Conservation (phyloP, 331 rosid species). For the Phaseolus coccineus region DNA sequence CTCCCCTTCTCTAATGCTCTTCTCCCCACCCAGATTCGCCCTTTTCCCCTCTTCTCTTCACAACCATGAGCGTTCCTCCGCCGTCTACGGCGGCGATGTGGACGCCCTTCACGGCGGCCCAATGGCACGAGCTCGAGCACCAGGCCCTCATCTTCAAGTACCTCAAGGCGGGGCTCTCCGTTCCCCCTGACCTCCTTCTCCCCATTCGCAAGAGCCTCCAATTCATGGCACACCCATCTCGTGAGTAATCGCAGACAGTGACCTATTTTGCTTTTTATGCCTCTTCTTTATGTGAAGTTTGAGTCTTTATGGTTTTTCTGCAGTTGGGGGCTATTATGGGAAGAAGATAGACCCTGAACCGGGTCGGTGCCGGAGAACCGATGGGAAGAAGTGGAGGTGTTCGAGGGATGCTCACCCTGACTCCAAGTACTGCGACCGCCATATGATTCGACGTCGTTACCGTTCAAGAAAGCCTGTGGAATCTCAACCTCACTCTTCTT, state of each 20-base stretch:
- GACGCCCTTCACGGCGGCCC: constrained; percentile 69
- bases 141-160: constrained; percentile 80
- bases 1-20: neutral
- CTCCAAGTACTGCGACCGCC: constrained; percentile 67
- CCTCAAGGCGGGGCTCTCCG: constrained; percentile 68
- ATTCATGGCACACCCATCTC: constrained; percentile 59
- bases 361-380: constrained; percentile 65
- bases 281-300: neutral
- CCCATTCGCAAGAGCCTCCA: constrained; percentile 71
- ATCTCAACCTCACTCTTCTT: constrained; percentile 43
- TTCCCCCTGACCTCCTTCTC: constrained; percentile 68
- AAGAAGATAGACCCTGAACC: constrained; percentile 71
- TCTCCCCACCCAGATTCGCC: neutral
- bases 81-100: constrained; percentile 39
- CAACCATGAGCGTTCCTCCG: constrained; percentile 55
- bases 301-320: neutral
- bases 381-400: constrained; percentile 67
- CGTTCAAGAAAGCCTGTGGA: constrained; percentile 82
- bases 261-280: neutral
- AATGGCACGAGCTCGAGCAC: constrained; percentile 82
- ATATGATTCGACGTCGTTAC: constrained; percentile 64
- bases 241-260: constrained; percentile 33
- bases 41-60: neutral
- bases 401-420: constrained; percentile 61
- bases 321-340: constrained; percentile 56